Base-by-base conservation (phyloP, 768 basidiomycete genomes). In the Mycena pura region DNA sequence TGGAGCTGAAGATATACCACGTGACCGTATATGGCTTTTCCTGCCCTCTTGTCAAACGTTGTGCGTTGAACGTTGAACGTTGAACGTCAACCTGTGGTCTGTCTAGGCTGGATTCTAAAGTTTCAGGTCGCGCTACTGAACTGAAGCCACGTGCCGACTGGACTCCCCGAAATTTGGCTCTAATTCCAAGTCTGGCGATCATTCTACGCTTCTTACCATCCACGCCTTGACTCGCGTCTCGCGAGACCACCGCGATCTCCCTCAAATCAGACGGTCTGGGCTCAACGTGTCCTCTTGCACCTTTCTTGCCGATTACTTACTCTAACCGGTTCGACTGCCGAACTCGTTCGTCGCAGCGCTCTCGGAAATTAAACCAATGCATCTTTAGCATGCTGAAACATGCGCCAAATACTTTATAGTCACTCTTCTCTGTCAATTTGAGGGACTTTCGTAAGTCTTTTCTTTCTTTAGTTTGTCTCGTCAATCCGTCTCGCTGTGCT, bases 291-390 rank as follows among this genome's bases (percentile, higher is more conserved):
- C 36, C 36, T 22, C 8, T n/a, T 34, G 21, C 14, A 10, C 43
- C 28, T 41, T 28, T 4, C 45, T 22, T 34, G 6, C 15, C 8
- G 13, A n/a, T 28, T 36, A 24, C 46, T 38, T 59, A 45, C 41
- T 36, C 32, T 22, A 51, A 44, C 17, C 55, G 24, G 55, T 55
- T 54, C 53, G 36, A 46, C 27, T 56, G 56, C 56, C 27, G 19
- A 28, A n/a, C 29, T 27, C 25, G n/a, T 44, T 41, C 29, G 49
- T n/a, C 24, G 24, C 41, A 38, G 50, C 43, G 47, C 39, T 32
- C 36, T 44, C 43, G 41, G 41, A 60, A 51, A 60, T 60, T 51
- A 60, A 60, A 60, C 29, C 58, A 60, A 60, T 27, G 58, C 58
- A 60, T 15, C 34, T 25, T 39, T 22, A 29, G 45, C 54, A 47